Evolutionary conservation across 108 stramenopile species (phyloP).

Genomic region (Nannochloropsis gaditana): DNA sequence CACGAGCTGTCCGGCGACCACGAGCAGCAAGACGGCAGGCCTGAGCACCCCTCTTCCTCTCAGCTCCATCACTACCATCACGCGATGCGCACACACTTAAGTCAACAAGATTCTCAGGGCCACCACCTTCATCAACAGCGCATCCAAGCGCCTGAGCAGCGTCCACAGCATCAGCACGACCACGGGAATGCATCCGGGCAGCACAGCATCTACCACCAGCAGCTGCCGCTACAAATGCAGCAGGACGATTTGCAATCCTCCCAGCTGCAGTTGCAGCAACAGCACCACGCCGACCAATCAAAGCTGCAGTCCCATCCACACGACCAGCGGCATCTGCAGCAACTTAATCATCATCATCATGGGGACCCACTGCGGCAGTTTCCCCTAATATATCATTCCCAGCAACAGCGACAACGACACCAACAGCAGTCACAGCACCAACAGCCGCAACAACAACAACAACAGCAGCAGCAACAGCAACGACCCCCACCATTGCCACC

Average conservation of each 20-base stretch:
- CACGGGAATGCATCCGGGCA: too few species aligned
- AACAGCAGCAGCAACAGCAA: neutral
- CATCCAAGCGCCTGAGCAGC: neutral
- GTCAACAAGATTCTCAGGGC: neutral
- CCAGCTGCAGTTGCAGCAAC: neutral
- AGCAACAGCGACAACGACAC: constrained; percentile 2
- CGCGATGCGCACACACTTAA: too few species aligned
- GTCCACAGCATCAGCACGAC: neutral
- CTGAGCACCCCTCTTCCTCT: too few species aligned
- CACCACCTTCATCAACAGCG: neutral
- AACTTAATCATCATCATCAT: neutral
- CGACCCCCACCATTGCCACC: neutral
- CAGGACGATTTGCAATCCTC: too few species aligned
- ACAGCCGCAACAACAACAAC: neutral
- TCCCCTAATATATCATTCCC: neutral
- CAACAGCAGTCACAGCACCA: constrained; percentile 4
- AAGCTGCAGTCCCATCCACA: neutral
- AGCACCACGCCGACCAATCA: neutral
- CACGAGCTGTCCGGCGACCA: too few species aligned
- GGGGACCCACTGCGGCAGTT: neutral
- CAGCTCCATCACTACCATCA: too few species aligned
- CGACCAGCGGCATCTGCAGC: neutral
- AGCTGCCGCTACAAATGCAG: too few species aligned
- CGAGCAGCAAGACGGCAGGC: too few species aligned
- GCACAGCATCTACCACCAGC: too few species aligned